These are phyloP conservation scores for Yamadazyma triangularis DNA, from an alignment of 1,139 yeast genomes.

Conservation along the genomic window DNA sequence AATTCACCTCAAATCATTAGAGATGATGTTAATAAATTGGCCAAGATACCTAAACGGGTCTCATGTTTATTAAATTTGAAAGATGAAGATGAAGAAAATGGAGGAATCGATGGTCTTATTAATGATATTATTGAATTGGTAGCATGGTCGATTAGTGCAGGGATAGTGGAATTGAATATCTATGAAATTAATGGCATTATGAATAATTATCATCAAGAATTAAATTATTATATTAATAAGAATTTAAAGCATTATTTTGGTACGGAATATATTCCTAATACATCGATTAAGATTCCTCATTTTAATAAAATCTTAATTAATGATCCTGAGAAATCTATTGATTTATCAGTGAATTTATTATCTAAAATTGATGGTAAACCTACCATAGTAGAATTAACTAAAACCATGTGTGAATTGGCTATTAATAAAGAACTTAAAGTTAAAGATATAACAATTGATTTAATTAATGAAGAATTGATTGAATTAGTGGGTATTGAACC, in stretches of 20 bases:
- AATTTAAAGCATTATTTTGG: conserved; percentile 76
- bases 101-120: conserved; percentile 80
- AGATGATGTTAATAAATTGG: conserved; percentile 68
- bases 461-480: conserved; percentile 69
- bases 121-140: conserved; percentile 72
- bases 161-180: conserved; percentile 64
- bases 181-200: conserved; percentile 79
- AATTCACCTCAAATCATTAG: conserved; percentile 84
- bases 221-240: conserved; percentile 55
- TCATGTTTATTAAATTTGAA: conserved; percentile 70
- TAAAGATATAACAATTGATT: conserved; percentile 65
- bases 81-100: conserved; percentile 78
- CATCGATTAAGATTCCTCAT: conserved; percentile 59
- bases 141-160: conserved; percentile 88
- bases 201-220: conserved; percentile 44
- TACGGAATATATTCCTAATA: conserved; percentile 58
- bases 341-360: conserved; percentile 61
- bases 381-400: conserved; percentile 82
- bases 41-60: conserved; percentile 73
- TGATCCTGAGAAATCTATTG: conserved; percentile 29
- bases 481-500: conserved; percentile 88
- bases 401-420: conserved; percentile 78
- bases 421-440: conserved; percentile 56
- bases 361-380: conserved; percentile 84
- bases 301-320: conserved; percentile 46